Evolutionary conservation across 2,329 filamentous ascomycete genomes (phyloP).

Genomic region (Fusarium phyllophilum): DNA sequence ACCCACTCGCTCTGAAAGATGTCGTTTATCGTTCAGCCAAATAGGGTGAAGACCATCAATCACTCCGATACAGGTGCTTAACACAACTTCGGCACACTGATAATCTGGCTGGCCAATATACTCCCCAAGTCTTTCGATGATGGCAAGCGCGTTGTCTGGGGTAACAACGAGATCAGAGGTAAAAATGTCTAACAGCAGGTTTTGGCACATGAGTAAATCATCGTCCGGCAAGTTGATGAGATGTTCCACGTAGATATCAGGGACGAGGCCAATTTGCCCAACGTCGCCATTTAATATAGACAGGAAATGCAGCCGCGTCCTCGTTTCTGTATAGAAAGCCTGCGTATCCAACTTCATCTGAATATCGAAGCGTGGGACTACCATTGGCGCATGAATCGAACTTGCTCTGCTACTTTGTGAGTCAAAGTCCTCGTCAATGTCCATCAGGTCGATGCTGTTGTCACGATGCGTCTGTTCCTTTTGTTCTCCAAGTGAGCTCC

Average conservation of each 20-base stretch:
- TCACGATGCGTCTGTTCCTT: conserved; percentile 41
- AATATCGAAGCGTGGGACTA: conserved; percentile 59
- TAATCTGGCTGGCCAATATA: conserved; percentile 68
- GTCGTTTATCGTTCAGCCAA: conserved; percentile 70
- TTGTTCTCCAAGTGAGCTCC: conserved; percentile 36
- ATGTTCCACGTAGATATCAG: conserved; percentile 60
- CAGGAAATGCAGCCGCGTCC: conserved; percentile 58
- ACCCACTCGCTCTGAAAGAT: conserved; percentile 72
- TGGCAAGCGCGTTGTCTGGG: conserved; percentile 55
- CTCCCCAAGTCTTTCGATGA: conserved; percentile 62
- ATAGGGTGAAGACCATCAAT: conserved; percentile 70
- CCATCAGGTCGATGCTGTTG: conserved; percentile 66
- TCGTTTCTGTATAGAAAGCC: conserved; percentile 61
- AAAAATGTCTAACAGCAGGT: conserved; percentile 63
- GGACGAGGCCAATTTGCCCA: conserved; percentile 60
- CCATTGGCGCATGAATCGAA: conserved; percentile 47
- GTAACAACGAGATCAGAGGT: conserved; percentile 62
- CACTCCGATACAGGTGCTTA: conserved; percentile 73
- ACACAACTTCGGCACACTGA: conserved; percentile 78
- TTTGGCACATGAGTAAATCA: conserved; percentile 63
- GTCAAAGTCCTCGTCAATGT: conserved; percentile 73
- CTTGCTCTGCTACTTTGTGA: conserved; percentile 65
- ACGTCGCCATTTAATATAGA: conserved; percentile 54
- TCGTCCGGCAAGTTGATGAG: conserved; percentile 62
- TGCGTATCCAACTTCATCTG: conserved; percentile 54